These are phyloP conservation scores for Medicago ruthenica DNA, from an alignment of 306 rosid genomes.

Conservation along the genomic window DNA sequence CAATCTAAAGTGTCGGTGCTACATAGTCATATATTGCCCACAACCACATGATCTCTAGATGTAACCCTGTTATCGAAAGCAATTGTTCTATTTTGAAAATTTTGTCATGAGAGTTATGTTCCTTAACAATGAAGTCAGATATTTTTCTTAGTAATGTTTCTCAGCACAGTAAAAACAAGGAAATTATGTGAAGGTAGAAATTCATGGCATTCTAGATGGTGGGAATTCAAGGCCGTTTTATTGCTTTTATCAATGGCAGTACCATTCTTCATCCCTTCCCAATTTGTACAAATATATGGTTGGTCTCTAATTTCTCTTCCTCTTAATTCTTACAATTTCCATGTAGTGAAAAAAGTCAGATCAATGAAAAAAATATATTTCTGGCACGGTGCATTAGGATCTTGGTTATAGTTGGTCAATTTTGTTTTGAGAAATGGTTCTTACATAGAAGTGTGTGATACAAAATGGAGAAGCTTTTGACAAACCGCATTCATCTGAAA, in stretches of 20 bases:
- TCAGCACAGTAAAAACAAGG: slow-evolving; percentile 67
- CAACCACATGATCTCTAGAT: slow-evolving; percentile 1
- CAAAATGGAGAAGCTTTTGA: too few species aligned
- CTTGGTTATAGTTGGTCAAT: not conserved
- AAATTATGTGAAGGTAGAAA: slow-evolving; percentile 64
- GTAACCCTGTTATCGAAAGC: not conserved
- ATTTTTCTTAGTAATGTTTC: slow-evolving; percentile 80
- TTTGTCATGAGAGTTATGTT: not conserved
- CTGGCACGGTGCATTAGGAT: too few species aligned
- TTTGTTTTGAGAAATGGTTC: too few species aligned
- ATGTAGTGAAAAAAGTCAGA: not conserved
- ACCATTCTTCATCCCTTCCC: slow-evolving; percentile 66
- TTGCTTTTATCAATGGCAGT: slow-evolving; percentile 65
- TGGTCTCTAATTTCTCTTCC: slow-evolving; percentile 27
- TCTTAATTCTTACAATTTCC: not conserved
- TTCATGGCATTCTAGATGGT: slow-evolving; percentile 84
- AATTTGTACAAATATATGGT: slow-evolving; percentile 74
- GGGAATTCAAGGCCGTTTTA: slow-evolving; percentile 64
- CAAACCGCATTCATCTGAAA: too few species aligned
- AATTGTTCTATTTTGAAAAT: not conserved
- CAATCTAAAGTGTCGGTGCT: not conserved
- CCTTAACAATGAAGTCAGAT: slow-evolving; percentile 74
- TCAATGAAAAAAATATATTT: too few species aligned
- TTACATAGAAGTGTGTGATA: too few species aligned
- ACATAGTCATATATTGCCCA: not conserved